Base-by-base conservation (phyloP, 108 stramenopile species). In the Discostella pseudostelligera region DNA sequence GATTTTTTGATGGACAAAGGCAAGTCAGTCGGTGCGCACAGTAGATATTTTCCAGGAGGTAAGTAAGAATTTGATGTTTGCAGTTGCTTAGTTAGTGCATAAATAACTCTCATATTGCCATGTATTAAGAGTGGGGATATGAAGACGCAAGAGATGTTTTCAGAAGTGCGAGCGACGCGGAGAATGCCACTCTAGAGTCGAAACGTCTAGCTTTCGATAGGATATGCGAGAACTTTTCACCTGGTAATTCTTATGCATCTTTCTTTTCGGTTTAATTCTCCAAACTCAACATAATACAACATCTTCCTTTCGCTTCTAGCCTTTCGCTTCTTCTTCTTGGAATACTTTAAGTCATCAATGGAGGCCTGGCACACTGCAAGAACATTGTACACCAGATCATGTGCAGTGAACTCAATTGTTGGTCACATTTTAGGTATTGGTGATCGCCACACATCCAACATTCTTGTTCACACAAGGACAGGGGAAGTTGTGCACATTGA, bases 401-500 rank as follows among this genome's bases (percentile, higher is more conserved):
- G 88, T 43, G 99, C 99, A 22, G 96, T 92, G 1, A 96, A 77
- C 74, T 85, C 85, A 40, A 97, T 99, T 60, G 96, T 98, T 50
- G 99, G 99, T 25, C 95, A 99, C 59, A 78, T 98, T n/a, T 81
- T 99, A 37, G 99, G 99, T 1, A 96, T 99, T 37, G 99, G 99
- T 26, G 98, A 99, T 81, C 88, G 99, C 3, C 99, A 99, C 68
- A 66, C 79, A n/a, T 81, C 83, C 43, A 99, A 99, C 68, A 98
- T 99, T 56, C 85, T 98, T 22, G 81, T 99, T 35, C 88, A 97
- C 57, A 70, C 88, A 35, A 87, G 71, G 43, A 96, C 96, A 12
- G 92, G 80, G 10, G 97, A 97, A 70, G 79, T 98, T 28, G 93
- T 99, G 2, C 99, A 99, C 67, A 99, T 99, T 57, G 99, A 99